A percentile compares a stretch with the other conserved stretches of the same genome.
phyloP scores from a whole-genome alignment of 306 rosid species.

The Malus domestica region DNA sequence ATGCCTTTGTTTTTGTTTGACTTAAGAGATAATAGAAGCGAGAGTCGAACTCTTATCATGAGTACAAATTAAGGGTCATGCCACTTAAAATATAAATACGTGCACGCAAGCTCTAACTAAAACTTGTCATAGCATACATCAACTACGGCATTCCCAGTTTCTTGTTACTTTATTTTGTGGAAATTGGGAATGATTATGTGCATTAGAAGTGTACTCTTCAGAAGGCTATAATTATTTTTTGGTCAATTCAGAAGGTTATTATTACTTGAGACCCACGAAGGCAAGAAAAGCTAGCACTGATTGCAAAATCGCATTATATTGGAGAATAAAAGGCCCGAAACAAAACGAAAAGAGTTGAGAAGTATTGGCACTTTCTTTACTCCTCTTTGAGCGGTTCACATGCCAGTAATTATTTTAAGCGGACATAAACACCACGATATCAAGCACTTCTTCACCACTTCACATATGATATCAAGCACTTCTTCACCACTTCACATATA shows the following conservation, averaged over 20 bases:
- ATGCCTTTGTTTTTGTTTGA: not conserved
- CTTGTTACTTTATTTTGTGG: not conserved
- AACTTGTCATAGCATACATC: not conserved
- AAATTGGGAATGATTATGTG: not conserved
- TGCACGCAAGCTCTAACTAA: not conserved
- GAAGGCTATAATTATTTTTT: too few species aligned
- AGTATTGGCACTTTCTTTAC: not conserved
- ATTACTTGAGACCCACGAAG: not conserved
- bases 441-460: not conserved
- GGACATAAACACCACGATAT: not conserved
- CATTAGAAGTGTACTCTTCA: not conserved
- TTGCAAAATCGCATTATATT: not conserved
- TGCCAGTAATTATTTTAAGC: not conserved
- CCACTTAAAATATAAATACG: not conserved
- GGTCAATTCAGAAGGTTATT: not conserved
- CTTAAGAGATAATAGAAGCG: too few species aligned
- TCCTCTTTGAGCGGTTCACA: conserved; percentile 9
- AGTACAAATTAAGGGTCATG: too few species aligned
- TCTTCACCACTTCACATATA: not conserved
- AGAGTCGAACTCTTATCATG: not conserved
- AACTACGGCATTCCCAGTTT: not conserved
- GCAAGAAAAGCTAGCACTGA: not conserved
- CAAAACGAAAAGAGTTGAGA: not conserved
- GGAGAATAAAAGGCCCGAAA: not conserved
- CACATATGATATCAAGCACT: not conserved